Evolutionary conservation across 805 yeast genomes (phyloP).

Genomic region (Cyberlindnera veronae): DNA sequence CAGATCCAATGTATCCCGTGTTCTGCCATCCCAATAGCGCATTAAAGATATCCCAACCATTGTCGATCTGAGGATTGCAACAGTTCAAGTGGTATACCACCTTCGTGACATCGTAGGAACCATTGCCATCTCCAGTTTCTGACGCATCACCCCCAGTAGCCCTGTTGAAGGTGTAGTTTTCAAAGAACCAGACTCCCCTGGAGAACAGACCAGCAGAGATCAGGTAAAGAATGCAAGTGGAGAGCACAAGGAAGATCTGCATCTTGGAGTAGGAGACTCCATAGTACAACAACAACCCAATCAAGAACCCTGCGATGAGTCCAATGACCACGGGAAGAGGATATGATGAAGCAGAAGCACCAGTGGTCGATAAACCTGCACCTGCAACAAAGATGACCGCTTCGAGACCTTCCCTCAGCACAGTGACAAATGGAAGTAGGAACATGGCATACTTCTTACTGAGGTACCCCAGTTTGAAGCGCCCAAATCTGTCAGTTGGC

Average conservation of each 20-base stretch:
- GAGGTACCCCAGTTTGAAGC: conserved; percentile 51
- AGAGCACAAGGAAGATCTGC: conserved; percentile 80
- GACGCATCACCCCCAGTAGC: conserved; percentile 93
- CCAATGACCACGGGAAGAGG: conserved; percentile 92
- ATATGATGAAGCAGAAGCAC: conserved; percentile 61
- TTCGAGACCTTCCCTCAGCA: conserved; percentile 94
- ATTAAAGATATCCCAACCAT: conserved; percentile 97
- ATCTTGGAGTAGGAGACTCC: conserved; percentile 80
- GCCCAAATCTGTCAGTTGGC: conserved; percentile 47
- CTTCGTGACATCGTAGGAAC: conserved; percentile 78
- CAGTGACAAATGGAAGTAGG: conserved; percentile 83
- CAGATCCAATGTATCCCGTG: conserved; percentile 91
- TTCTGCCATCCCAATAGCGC: conserved; percentile 97
- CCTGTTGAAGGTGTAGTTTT: conserved; percentile 58
- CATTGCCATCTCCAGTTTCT: conserved; percentile 91
- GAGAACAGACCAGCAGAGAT: conserved; percentile 92
- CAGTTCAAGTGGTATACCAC: conserved; percentile 96
- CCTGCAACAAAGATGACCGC: conserved; percentile 96
- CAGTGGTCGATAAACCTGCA: conserved; percentile 67
- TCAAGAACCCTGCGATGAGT: conserved; percentile 67
- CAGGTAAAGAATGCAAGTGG: conserved; percentile 85
- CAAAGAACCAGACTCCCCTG: conserved; percentile 89
- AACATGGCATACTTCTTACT: conserved; percentile 83
- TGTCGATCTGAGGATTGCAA: conserved; percentile 87
- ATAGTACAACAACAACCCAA: conserved; percentile 71